These are phyloP conservation scores for Cardamine occulta DNA, from an alignment of 345 rosid species.

Conservation along the genomic window DNA sequence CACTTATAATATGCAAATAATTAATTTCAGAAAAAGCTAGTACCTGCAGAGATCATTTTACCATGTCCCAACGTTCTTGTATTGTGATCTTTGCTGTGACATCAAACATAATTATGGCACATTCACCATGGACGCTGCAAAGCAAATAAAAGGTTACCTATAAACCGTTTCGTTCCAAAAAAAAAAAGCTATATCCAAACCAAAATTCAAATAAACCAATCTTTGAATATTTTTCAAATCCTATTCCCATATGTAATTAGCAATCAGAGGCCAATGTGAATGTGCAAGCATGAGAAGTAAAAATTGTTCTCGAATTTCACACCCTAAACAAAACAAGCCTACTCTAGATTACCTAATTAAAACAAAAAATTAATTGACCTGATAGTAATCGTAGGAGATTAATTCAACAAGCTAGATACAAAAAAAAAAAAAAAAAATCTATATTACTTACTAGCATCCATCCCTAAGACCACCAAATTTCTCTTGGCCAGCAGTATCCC, in stretches of 20 bases:
- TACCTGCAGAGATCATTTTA: background rate
- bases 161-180: no score
- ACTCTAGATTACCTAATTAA: background rate
- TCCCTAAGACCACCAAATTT: background rate
- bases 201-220: background rate
- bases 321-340: background rate
- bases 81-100: background rate
- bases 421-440: background rate
- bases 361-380: background rate
- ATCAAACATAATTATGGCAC: conserved; percentile 16
- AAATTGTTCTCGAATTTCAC: background rate
- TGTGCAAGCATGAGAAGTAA: background rate
- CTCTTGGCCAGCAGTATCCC: conserved; percentile 9
- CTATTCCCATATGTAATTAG: background rate
- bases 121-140: background rate
- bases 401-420: background rate
- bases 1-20: background rate
- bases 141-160: background rate
- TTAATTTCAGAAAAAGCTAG: background rate
- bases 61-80: background rate
- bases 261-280: background rate
- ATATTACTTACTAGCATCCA: conserved; percentile 6
- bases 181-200: background rate
- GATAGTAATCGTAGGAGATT: background rate
- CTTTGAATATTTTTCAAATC: background rate